phyloP scores from a whole-genome alignment of 345 rosid species.

The Moringa oleifera region DNA sequence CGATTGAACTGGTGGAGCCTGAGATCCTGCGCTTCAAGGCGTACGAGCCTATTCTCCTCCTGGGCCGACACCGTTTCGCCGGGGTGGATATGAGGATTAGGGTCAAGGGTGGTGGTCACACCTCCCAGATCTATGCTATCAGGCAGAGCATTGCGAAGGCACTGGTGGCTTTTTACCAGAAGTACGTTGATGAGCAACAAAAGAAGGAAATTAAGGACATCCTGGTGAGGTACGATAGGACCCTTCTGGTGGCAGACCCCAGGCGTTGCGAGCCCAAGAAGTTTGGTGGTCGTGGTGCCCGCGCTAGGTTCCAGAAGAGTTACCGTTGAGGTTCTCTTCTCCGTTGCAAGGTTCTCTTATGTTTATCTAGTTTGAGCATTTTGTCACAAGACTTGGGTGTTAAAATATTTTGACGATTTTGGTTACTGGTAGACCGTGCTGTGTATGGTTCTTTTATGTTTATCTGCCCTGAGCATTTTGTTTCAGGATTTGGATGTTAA shows the following conservation, averaged over 20 bases:
- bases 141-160: conserved; percentile 92
- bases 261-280: conserved; percentile 92
- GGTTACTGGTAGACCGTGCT: background rate
- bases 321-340: conserved; percentile 53
- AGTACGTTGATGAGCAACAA: conserved; percentile 78
- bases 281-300: conserved; percentile 89
- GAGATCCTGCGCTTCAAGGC: conserved; percentile 91
- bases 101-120: conserved; percentile 79
- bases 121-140: conserved; percentile 88
- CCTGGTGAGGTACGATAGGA: conserved; percentile 68
- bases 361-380: conserved; percentile 3
- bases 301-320: conserved; percentile 87
- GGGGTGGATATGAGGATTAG: conserved; percentile 91
- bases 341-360: background rate
- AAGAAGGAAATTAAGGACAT: conserved; percentile 90
- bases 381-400: conserved; percentile 6
- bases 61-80: conserved; percentile 69
- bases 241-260: conserved; percentile 85
- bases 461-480: conserved; percentile 1
- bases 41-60: conserved; percentile 63
- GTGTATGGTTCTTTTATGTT: background rate
- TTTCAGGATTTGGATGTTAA: conserved; percentile 3
- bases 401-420: background rate
- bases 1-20: conserved; percentile 73
- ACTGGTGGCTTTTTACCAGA: conserved; percentile 74